These are phyloP conservation scores for Raddia distichophylla DNA, from an alignment of 176 grass and related monocot species.

Conservation along the genomic window DNA sequence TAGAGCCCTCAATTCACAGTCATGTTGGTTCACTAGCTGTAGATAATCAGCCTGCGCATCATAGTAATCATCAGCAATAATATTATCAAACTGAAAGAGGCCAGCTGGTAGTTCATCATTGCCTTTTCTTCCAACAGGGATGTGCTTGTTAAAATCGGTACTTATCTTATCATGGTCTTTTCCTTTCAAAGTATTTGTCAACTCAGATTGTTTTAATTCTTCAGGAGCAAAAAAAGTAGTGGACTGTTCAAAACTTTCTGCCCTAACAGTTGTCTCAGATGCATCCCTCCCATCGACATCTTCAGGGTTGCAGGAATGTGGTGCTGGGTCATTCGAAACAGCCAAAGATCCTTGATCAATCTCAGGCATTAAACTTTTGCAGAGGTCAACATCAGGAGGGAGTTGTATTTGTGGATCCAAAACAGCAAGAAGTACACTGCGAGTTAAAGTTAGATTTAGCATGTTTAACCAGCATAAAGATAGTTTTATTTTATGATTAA, in stretches of 20 bases:
- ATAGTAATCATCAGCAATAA: constrained; percentile 67
- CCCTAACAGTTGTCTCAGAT: constrained; percentile 46
- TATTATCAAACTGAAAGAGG: constrained; percentile 67
- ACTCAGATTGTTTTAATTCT: constrained; percentile 68
- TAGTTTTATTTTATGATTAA: background rate
- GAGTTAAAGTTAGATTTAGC: constrained; percentile 45
- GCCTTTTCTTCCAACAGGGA: constrained; percentile 42
- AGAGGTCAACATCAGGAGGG: constrained; percentile 74
- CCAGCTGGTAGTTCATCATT: constrained; percentile 45
- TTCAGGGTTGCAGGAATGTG: constrained; percentile 41
- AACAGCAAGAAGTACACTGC: constrained; percentile 86
- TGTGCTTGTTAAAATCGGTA: constrained; percentile 44
- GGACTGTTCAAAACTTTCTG: constrained; percentile 58
- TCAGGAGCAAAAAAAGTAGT: constrained; percentile 71
- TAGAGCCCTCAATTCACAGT: constrained; percentile 72
- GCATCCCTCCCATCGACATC: constrained; percentile 52
- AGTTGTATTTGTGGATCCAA: constrained; percentile 84
- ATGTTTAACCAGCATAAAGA: constrained; percentile 29
- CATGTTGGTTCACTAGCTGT: constrained; percentile 68
- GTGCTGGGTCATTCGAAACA: constrained; percentile 36
- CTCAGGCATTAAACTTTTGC: constrained; percentile 60
- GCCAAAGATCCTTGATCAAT: constrained; percentile 61
- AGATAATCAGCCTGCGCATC: constrained; percentile 84
- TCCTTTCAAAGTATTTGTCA: constrained; percentile 53
- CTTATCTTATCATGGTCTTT: constrained; percentile 45